phyloP scores from a whole-genome alignment of 768 basidiomycete species.

The Megacollybia marginata region DNA sequence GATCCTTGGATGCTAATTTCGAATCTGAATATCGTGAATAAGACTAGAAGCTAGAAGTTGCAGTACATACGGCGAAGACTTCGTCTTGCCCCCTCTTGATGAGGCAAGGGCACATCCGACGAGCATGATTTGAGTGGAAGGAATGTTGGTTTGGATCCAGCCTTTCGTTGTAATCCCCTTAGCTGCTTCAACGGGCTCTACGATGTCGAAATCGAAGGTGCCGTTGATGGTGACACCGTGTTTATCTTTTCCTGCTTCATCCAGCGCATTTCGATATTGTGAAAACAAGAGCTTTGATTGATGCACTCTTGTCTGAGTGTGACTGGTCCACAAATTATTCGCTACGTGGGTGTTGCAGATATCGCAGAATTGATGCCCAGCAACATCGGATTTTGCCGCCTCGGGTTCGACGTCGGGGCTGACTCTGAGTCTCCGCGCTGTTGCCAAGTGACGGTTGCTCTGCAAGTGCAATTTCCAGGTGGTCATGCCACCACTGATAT shows the following conservation, averaged over 20 bases:
- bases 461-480: conserved; percentile 19
- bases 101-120: conserved; percentile 22
- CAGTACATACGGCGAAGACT: conserved; percentile 17
- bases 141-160: conserved; percentile 18
- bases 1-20: conserved; percentile 11
- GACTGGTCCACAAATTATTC: conserved; percentile 3
- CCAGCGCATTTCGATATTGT: conserved; percentile 22
- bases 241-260: conserved; percentile 49
- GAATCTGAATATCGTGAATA: conserved; percentile 15
- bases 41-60: background rate
- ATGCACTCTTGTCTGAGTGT: conserved; percentile 23
- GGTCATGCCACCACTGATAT: conserved; percentile 1
- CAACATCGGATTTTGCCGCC: conserved; percentile 10
- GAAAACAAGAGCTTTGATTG: conserved; percentile 24
- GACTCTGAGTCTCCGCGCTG: conserved; percentile 12
- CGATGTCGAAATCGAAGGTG: conserved; percentile 42
- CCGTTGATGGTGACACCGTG: conserved; percentile 39
- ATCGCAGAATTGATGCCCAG: conserved; percentile 18
- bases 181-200: conserved; percentile 27
- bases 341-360: conserved; percentile 21
- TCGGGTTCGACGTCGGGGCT: conserved; percentile 22
- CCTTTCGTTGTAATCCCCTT: conserved; percentile 12
- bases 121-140: conserved; percentile 21
- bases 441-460: conserved; percentile 10
- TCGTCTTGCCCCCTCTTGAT: conserved; percentile 14